Percentiles rank a stretch among this genome's conserved stretches.
Conservation (phyloP, 176 grass and related monocot species). For the Paspalum vaginatum region DNA sequence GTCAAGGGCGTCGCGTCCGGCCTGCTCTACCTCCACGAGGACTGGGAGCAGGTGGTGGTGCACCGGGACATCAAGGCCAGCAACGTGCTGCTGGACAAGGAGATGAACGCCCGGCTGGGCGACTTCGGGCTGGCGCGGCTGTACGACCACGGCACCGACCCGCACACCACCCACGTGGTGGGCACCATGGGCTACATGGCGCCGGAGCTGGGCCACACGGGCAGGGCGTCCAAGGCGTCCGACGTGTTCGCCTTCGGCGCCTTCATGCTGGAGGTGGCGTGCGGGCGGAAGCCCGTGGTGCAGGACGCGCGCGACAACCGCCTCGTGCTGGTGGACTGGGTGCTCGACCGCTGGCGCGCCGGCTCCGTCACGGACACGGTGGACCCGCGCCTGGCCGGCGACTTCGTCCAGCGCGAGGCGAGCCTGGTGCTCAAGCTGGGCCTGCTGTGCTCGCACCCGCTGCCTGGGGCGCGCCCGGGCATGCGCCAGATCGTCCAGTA, state of each 20-base stretch:
- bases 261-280: slow-evolving; percentile 63
- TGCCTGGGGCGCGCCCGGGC: slow-evolving; percentile 36
- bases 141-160: slow-evolving; percentile 68
- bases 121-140: slow-evolving; percentile 72
- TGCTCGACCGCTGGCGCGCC: slow-evolving; percentile 54
- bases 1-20: slow-evolving; percentile 60
- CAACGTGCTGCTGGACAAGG: slow-evolving; percentile 77
- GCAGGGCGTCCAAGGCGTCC: slow-evolving; percentile 58
- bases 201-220: slow-evolving; percentile 59
- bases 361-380: slow-evolving; percentile 34
- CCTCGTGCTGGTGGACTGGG: slow-evolving; percentile 59
- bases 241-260: slow-evolving; percentile 66
- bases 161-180: slow-evolving; percentile 66
- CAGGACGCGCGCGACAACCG: slow-evolving; percentile 46
- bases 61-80: slow-evolving; percentile 93
- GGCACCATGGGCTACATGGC: slow-evolving; percentile 71
- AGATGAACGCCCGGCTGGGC: slow-evolving; percentile 58
- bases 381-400: slow-evolving; percentile 36
- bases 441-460: slow-evolving; percentile 58
- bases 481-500: slow-evolving; percentile 55
- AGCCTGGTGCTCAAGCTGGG: slow-evolving; percentile 52
- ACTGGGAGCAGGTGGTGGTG: slow-evolving; percentile 87
- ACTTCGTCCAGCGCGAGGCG: slow-evolving; percentile 46
- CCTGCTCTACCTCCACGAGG: slow-evolving; percentile 82
- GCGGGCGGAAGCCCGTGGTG: slow-evolving; percentile 58